Percentiles rank a stretch among this genome's conserved stretches.
phyloP scores from a whole-genome alignment of 129 eudicot species.

The Artemisia annua region DNA sequence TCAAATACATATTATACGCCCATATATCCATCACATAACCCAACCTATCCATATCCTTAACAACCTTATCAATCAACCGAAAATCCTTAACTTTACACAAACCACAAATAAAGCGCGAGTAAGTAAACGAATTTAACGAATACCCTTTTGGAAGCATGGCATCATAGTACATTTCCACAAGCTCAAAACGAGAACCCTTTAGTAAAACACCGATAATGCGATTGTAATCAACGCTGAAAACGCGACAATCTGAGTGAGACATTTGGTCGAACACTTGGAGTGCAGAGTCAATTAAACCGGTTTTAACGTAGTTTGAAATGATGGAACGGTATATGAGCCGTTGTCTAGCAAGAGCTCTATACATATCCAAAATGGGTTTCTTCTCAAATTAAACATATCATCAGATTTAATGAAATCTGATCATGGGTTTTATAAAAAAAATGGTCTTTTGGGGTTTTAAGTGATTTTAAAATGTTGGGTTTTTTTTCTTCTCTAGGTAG shows the following conservation, averaged over 20 bases:
- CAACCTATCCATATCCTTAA: conserved; percentile 70
- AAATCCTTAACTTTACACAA: conserved; percentile 84
- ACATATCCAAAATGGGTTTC: conserved; percentile 64
- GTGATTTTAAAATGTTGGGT: too few species aligned
- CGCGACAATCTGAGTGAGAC: conserved; percentile 75
- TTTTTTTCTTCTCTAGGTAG: too few species aligned
- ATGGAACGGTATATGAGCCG: conserved; percentile 71
- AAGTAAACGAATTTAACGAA: conserved; percentile 81
- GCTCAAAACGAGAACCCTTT: conserved; percentile 55
- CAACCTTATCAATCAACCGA: conserved; percentile 56
- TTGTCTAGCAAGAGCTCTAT: too few species aligned
- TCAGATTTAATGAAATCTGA: conserved; percentile 19
- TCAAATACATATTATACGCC: conserved; percentile 84
- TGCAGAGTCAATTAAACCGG: conserved; percentile 68
- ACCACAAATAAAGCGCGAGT: conserved; percentile 74
- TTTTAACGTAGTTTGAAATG: conserved; percentile 57
- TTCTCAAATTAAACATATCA: conserved; percentile 54
- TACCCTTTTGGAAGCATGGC: conserved; percentile 69
- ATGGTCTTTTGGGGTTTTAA: too few species aligned
- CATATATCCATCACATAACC: conserved; percentile 76
- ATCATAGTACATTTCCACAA: conserved; percentile 67
- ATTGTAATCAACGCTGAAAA: conserved; percentile 84
- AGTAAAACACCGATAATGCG: conserved; percentile 82
- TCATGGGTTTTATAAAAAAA: too few species aligned
- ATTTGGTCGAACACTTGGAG: conserved; percentile 85